These are phyloP conservation scores for Thermomyces lanuginosus DNA, from an alignment of 2,329 filamentous ascomycete genomes.

Conservation along the genomic window DNA sequence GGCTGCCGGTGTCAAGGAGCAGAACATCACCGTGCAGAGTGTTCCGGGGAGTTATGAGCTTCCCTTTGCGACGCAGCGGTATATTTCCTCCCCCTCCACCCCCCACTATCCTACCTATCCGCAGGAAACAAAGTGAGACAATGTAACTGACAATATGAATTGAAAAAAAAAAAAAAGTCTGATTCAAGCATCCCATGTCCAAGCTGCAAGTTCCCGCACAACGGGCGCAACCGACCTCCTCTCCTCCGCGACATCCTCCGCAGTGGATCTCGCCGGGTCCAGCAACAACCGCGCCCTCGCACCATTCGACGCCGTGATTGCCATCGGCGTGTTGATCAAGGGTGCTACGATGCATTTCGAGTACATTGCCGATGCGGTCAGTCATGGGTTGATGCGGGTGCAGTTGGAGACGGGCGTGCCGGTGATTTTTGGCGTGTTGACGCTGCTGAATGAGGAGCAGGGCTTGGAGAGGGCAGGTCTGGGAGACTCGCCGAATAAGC, in stretches of 20 bases:
- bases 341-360: constrained; percentile 99
- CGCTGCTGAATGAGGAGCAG: constrained; percentile 75
- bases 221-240: constrained; percentile 40
- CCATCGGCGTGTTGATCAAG: constrained; percentile 93
- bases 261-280: no score
- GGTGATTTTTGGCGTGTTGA: constrained; percentile 82
- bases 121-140: no score
- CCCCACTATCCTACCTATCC: neutral
- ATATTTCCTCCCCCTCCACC: neutral
- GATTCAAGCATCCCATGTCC: constrained; percentile 72
- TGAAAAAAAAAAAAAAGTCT: no score
- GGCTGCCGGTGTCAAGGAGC: constrained; percentile 63
- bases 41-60: constrained; percentile 93
- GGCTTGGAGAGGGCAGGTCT: constrained; percentile 71
- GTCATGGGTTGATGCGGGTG: constrained; percentile 83
- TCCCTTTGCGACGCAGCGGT: constrained; percentile 77
- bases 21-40: constrained; percentile 76
- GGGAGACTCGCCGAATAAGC: constrained; percentile 33
- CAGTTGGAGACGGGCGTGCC: constrained; percentile 79
- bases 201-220: constrained; percentile 44
- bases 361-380: constrained; percentile 86
- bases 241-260: constrained; percentile 44
- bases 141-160: neutral
- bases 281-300: no score
- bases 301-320: constrained; percentile 85